These are phyloP conservation scores for Tuber melanosporum DNA, from an alignment of 495 filamentous ascomycete genomes.

Conservation along the genomic window DNA sequence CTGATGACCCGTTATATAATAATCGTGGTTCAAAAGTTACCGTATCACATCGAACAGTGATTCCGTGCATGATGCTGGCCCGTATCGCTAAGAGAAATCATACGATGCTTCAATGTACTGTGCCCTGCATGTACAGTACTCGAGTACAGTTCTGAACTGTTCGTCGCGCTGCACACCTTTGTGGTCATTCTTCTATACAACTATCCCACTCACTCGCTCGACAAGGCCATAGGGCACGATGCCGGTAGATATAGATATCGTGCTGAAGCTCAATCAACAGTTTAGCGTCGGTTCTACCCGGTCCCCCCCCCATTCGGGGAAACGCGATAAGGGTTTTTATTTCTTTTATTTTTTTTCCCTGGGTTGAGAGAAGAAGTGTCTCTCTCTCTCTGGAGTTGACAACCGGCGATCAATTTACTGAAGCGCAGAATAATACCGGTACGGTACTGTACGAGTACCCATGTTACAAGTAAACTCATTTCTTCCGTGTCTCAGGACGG, in stretches of 20 bases:
- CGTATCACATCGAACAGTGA: background rate
- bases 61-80: background rate
- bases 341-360: background rate
- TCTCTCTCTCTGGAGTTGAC: background rate
- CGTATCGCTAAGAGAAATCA: background rate
- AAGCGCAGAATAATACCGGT: background rate
- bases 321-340: background rate
- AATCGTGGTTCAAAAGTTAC: background rate
- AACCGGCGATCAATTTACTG: background rate
- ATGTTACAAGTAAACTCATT: background rate
- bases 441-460: background rate
- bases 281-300: background rate
- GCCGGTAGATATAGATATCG: background rate
- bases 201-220: too few species aligned
- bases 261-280: background rate
- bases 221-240: slow-evolving; percentile 1
- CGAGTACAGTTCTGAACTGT: too few species aligned
- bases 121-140: background rate
- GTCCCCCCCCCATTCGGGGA: background rate
- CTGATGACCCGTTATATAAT: too few species aligned
- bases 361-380: background rate
- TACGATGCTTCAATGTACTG: background rate
- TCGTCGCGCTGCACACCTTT: too few species aligned
- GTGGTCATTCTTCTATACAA: too few species aligned
- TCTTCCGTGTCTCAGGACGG: background rate